Percentiles rank a stretch among this genome's conserved stretches.
Evolutionary conservation across 1,284 basidiomycete genomes (phyloP).

Genomic region (Cystobasidium pallidum): DNA sequence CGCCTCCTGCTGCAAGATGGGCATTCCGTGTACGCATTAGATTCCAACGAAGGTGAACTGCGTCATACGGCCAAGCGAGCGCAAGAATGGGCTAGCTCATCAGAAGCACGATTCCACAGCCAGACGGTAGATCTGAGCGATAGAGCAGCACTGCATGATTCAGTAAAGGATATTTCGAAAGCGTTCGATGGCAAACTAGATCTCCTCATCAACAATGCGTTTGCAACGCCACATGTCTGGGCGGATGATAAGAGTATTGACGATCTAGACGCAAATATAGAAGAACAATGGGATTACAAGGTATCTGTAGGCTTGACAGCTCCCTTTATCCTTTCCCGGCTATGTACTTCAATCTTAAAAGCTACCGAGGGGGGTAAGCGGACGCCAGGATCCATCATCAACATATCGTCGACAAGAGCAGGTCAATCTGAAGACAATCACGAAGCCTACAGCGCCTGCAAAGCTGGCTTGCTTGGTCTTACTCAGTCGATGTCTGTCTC

Average conservation of each 20-base stretch:
- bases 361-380: background rate
- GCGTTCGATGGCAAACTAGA: slow-evolving; percentile 31
- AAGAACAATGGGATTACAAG: slow-evolving; percentile 30
- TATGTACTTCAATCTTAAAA: slow-evolving; percentile 23
- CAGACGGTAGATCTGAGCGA: slow-evolving; percentile 7
- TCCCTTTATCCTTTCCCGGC: slow-evolving; percentile 24
- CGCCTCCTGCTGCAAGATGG: slow-evolving; percentile 20
- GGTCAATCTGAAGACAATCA: slow-evolving; percentile 39
- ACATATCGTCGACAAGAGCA: slow-evolving; percentile 36
- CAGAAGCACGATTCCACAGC: background rate
- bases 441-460: slow-evolving; percentile 31
- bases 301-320: slow-evolving; percentile 32
- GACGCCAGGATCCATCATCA: slow-evolving; percentile 30
- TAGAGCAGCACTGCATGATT: background rate
- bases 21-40: slow-evolving; percentile 11
- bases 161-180: background rate
- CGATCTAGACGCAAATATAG: slow-evolving; percentile 13
- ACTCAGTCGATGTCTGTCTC: slow-evolving; percentile 32
- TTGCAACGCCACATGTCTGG: slow-evolving; percentile 34
- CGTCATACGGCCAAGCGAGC: background rate
- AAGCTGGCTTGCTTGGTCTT: slow-evolving; percentile 37
- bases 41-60: slow-evolving; percentile 9
- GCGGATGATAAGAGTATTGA: slow-evolving; percentile 8
- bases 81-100: slow-evolving; percentile 15
- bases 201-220: slow-evolving; percentile 39